These are phyloP conservation scores for Neopestalotiopsis clavispora DNA, from an alignment of 2,329 filamentous ascomycete species.

Conservation along the genomic window DNA sequence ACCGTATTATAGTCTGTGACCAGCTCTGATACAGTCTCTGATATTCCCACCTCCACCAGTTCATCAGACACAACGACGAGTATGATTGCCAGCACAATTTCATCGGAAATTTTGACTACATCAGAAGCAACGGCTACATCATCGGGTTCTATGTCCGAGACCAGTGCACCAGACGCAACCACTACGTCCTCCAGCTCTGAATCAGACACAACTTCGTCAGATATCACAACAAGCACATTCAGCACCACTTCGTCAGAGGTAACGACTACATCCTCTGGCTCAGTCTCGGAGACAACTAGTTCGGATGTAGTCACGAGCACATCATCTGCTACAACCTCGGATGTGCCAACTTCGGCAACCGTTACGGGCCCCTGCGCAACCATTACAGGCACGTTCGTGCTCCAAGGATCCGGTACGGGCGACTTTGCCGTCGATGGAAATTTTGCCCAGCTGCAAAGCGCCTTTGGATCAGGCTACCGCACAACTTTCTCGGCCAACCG, in stretches of 20 bases:
- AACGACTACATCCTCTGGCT: not conserved
- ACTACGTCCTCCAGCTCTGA: not conserved
- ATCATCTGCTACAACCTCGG: not conserved
- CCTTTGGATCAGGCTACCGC: not conserved
- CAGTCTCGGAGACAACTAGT: not conserved
- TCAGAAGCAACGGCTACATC: not conserved
- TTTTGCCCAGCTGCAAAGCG: not conserved
- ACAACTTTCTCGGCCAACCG: not conserved
- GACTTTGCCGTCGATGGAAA: slow-evolving; percentile 4
- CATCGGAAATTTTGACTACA: not conserved
- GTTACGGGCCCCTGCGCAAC: not conserved
- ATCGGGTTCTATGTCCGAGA: not conserved
- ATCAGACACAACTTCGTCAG: not conserved
- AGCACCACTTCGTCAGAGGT: not conserved
- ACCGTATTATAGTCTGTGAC: not conserved
- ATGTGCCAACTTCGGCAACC: not conserved
- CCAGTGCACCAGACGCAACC: not conserved
- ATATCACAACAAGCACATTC: not conserved
- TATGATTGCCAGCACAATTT: not conserved
- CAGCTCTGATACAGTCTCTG: not conserved
- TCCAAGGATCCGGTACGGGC: not conserved
- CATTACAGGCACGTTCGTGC: not conserved
- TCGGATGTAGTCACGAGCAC: not conserved
- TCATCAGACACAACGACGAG: not conserved
- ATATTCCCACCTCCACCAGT: not conserved